Base-by-base conservation (phyloP, 345 rosid species). In the Turnera subulata region DNA sequence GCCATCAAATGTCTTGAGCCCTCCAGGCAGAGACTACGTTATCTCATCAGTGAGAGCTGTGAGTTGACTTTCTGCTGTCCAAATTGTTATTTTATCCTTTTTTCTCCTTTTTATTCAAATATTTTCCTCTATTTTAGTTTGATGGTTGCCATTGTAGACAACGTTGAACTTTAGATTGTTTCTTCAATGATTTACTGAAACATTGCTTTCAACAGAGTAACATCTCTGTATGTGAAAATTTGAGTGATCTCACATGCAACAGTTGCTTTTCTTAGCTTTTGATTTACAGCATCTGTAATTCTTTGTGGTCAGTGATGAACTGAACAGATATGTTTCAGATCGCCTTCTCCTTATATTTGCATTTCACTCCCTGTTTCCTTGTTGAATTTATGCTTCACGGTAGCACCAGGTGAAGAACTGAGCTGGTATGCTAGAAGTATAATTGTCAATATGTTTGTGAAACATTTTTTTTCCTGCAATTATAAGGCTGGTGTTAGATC, bases 21-120 rank as follows among this genome's bases (percentile, higher is more conserved):
- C 97, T 59, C 82, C 94, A 0, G 97, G 96, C 29, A 79, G 81
- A 75, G 90, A 84, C 46, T 84, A 66, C 61, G 72, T 85, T 58
- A 65, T 80, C 58, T 84, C 99, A 47, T 87, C 99, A 14, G 84
- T 87, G 21, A 89, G 84, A 80, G 97, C 97, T 18, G 99, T 89
- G 71, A 78, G 94, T 82, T 42, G 26, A 46, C 19, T 45, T 24
- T 13, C 65, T 16, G 4, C 14, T 16, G 20, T 78, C 44, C n/a
- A n/a, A n/a, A n/a, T n/a, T n/a, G n/a, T n/a, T n/a, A n/a, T n/a
- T n/a, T n/a, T n/a, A n/a, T n/a, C n/a, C n/a, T n/a, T n/a, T n/a
- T n/a, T n/a, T n/a, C n/a, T n/a, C n/a, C n/a, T n/a, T n/a, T n/a
- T n/a, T n/a, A n/a, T n/a, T n/a, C n/a, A n/a, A n/a, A n/a, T n/a